A percentile compares a stretch with the other conserved stretches of the same genome.
Conservation (phyloP, 352 stramenopile species). For the Phytopythium montanum region DNA sequence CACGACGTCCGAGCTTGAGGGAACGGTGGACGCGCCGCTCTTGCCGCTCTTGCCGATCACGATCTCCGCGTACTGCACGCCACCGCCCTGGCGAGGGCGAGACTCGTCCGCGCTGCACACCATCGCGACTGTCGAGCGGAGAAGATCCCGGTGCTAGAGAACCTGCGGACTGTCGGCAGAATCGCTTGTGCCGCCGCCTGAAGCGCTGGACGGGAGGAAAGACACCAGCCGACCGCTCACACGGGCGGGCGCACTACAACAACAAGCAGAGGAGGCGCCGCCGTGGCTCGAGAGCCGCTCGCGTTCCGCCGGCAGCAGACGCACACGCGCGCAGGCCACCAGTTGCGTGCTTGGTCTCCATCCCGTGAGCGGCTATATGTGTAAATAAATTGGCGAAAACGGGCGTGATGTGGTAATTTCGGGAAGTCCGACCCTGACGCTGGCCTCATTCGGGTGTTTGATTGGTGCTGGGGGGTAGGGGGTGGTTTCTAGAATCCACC, state of each 20-base stretch:
- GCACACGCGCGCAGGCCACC: neutral
- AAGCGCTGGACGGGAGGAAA: neutral
- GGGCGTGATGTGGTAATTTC: neutral
- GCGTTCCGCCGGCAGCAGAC: constrained; percentile 5
- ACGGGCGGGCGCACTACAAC: neutral
- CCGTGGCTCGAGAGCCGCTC: neutral
- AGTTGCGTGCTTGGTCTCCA: neutral
- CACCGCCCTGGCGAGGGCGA: constrained; percentile 7
- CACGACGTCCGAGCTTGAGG: constrained; percentile 27
- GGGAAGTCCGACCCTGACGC: neutral
- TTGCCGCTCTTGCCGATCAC: constrained; percentile 44
- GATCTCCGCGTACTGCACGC: constrained; percentile 59
- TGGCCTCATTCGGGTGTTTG: neutral
- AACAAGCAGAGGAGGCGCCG: no score
- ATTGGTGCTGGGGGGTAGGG: no score
- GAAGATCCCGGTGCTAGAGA: constrained; percentile 6
- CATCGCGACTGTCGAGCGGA: constrained; percentile 14
- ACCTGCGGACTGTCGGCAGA: neutral
- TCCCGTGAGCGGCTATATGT: neutral
- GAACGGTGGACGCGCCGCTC: constrained; percentile 11
- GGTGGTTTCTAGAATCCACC: neutral
- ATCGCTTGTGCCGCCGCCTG: constrained; percentile 11
- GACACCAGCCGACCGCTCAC: no score
- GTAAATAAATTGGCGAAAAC: neutral
- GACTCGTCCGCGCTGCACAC: constrained; percentile 37